A percentile compares a stretch with the other conserved stretches of the same genome.
These are phyloP conservation scores for Clarireedia hainanense DNA, from an alignment of 2,329 filamentous ascomycete genomes.

Conservation along the genomic window DNA sequence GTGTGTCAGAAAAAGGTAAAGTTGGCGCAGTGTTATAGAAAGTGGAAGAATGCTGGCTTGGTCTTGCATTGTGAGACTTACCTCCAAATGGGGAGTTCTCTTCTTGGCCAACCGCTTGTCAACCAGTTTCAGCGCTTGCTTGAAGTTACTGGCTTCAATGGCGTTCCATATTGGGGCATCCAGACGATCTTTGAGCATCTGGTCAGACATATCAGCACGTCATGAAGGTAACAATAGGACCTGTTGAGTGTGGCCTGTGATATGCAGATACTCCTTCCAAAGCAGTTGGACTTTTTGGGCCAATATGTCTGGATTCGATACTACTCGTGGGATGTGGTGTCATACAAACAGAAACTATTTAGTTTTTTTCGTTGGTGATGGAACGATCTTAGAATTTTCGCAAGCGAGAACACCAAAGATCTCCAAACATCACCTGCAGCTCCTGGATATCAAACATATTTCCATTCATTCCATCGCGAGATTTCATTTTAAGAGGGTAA, in stretches of 20 bases:
- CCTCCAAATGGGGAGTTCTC: slow-evolving; percentile 26
- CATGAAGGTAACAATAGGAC: background rate
- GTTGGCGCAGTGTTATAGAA: background rate
- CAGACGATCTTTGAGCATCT: slow-evolving; percentile 22
- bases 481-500: too few relatives aligned
- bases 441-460: background rate
- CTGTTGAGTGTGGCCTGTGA: too few relatives aligned
- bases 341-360: background rate
- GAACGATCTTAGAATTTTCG: background rate
- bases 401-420: slow-evolving; percentile 1
- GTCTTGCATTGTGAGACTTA: slow-evolving; percentile 13
- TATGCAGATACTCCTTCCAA: background rate
- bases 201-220: slow-evolving; percentile 18
- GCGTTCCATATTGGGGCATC: slow-evolving; percentile 29
- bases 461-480: background rate
- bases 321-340: background rate
- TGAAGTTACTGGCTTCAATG: slow-evolving; percentile 29
- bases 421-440: too few relatives aligned
- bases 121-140: slow-evolving; percentile 30
- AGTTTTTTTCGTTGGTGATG: background rate
- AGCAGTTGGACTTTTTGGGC: background rate
- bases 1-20: background rate
- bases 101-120: slow-evolving; percentile 30
- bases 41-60: background rate
- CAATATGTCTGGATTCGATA: background rate